Base-by-base conservation (phyloP, 2,329 filamentous ascomycete species). In the Cytospora paraplurivora region DNA sequence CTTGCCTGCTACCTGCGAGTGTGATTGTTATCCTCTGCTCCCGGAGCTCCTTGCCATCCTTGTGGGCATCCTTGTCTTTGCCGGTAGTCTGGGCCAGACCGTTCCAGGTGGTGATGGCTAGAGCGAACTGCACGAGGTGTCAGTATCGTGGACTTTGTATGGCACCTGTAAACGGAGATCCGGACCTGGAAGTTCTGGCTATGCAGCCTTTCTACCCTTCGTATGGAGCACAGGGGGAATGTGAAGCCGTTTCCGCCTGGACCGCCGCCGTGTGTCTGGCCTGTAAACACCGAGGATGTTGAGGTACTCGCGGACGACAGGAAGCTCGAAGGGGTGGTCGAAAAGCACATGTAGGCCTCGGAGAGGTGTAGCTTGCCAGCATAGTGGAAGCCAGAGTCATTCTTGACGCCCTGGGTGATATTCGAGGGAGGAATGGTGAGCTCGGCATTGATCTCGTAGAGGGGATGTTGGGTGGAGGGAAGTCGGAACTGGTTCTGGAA, bases 401-500 rank as follows among this genome's bases (percentile, higher is more conserved):
- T 85, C 75, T 88, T 88, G 70, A 92, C 90, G 66, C 89, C 88
- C 56, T 88, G 85, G 66, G 84, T 88, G 69, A 81, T 84, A 76
- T 89, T 91, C 68, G 86, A 86, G 67, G 86, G 88, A 62, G 89
- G 88, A 64, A 99, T 91, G 62, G 93, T 96, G 65, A 99, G 86
- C 81, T 99, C 95, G 73, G 95, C 93, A 66, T 91, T 93, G 78
- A 99, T 97, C 81, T 99, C 95, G 79, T 96, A 93, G 63, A 98
- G 85, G 62, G 95, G 95, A 67, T 91, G 93, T 78, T 99, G 94
- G 47, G 92, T 90, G 73, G 92, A 88, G 53, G 95, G 95, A 38
- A 99, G 89, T 69, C 95, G 92, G 81, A 99, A 99, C 78, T 99
- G 95, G 76, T 90, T 89, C 79, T 95, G 93, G 80, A 98, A 99